These are phyloP conservation scores for Trichoderma koningiopsis DNA, from an alignment of 2,329 filamentous ascomycete species.

Conservation along the genomic window DNA sequence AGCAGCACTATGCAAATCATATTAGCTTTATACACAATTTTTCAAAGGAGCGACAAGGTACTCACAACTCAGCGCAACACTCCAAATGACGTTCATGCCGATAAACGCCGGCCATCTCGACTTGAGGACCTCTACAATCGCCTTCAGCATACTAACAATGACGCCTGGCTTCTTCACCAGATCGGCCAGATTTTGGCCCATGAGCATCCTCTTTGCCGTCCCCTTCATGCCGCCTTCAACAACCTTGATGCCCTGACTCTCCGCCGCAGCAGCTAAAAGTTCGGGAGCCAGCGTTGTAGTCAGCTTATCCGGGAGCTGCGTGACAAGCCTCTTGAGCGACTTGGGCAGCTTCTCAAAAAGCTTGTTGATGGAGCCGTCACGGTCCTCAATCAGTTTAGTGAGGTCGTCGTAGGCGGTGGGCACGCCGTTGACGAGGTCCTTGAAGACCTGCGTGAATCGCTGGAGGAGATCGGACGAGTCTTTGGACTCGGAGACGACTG, in stretches of 20 bases:
- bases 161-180: conserved; percentile 86
- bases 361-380: conserved; percentile 60
- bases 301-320: conserved; percentile 79
- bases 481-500: conserved; percentile 78
- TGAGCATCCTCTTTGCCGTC: conserved; percentile 66
- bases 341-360: conserved; percentile 70
- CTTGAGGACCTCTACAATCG: conserved; percentile 88
- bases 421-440: conserved; percentile 88
- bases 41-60: conserved; percentile 2
- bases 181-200: conserved; percentile 73
- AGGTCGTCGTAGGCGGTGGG: conserved; percentile 93
- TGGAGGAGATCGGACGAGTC: conserved; percentile 81
- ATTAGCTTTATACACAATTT: background rate
- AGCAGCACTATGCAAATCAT: conserved; percentile 66
- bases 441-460: conserved; percentile 86
- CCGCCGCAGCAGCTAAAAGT: conserved; percentile 75
- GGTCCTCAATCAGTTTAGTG: conserved; percentile 61
- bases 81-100: conserved; percentile 89
- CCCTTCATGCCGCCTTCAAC: conserved; percentile 60
- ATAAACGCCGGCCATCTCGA: conserved; percentile 87
- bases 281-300: conserved; percentile 77
- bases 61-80: conserved; percentile 82
- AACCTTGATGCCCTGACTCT: conserved; percentile 68
- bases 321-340: conserved; percentile 83
- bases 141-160: conserved; percentile 78